Conservation (phyloP, 768 basidiomycete genomes). For the Chlorophyllum brunneum region DNA sequence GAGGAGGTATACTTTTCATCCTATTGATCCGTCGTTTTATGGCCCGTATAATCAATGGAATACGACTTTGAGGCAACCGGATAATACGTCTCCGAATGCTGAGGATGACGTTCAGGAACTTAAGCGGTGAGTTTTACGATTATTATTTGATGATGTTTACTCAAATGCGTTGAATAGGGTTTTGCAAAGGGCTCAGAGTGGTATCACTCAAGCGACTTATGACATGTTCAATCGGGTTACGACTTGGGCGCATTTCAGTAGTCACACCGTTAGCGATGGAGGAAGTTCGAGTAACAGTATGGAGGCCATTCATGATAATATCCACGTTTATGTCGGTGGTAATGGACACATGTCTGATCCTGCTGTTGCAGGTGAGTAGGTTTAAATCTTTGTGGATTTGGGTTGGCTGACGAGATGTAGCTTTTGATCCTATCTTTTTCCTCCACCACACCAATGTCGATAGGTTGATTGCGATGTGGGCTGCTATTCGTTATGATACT, state of each 20-base stretch:
- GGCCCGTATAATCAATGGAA: conserved; percentile 26
- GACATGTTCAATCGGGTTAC: conserved; percentile 27
- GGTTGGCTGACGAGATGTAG: conserved; percentile 16
- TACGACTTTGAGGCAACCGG: conserved; percentile 33
- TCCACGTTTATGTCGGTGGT: conserved; percentile 35
- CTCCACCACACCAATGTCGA: conserved; percentile 46
- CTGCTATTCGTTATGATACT: conserved; percentile 34
- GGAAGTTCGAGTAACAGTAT: conserved; percentile 35
- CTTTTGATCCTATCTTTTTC: conserved; percentile 45
- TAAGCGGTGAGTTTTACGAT: conserved; percentile 14
- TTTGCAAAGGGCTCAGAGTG: conserved; percentile 17
- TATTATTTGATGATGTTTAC: background rate
- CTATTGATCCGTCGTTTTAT: conserved; percentile 25
- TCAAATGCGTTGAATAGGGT: conserved; percentile 11
- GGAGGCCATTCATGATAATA: conserved; percentile 39
- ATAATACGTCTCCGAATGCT: conserved; percentile 19
- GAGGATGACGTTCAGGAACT: conserved; percentile 26
- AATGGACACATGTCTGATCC: conserved; percentile 33
- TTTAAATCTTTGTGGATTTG: background rate
- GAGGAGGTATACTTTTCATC: conserved; percentile 29
- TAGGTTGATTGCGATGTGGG: conserved; percentile 42
- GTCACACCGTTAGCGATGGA: conserved; percentile 29
- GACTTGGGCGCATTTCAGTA: conserved; percentile 40
- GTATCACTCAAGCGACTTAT: conserved; percentile 24
- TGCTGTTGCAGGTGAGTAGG: conserved; percentile 28